Conservation (phyloP, 305 asterid genomes). For the Solanum hybrid region DNA sequence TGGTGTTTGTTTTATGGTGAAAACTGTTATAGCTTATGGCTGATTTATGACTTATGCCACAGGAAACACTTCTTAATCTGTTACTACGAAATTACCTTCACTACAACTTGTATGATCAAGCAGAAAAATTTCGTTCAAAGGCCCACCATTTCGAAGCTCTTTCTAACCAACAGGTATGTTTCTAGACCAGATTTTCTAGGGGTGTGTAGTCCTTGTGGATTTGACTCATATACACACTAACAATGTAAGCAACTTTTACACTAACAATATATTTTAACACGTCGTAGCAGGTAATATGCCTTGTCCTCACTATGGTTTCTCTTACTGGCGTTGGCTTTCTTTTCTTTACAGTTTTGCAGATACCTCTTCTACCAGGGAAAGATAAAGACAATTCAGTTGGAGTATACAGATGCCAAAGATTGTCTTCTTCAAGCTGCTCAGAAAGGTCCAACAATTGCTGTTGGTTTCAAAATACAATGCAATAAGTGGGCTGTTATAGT, state of each 20-base stretch:
- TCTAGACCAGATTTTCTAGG: not conserved
- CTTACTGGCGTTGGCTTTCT: not conserved
- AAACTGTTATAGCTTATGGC: not conserved
- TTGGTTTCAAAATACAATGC: constrained; percentile 66
- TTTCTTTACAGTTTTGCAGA: constrained; percentile 46
- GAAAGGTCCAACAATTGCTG: constrained; percentile 72
- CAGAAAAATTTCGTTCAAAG: constrained; percentile 62
- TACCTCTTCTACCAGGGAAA: constrained; percentile 81
- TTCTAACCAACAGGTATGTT: constrained; percentile 52
- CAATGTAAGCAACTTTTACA: not conserved
- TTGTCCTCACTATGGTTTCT: not conserved
- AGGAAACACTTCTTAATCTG: constrained; percentile 62
- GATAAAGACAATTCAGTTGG: constrained; percentile 72
- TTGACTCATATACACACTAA: too few relatives aligned
- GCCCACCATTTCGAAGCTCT: constrained; percentile 62
- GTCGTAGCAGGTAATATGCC: not conserved
- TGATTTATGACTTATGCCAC: constrained; percentile 6
- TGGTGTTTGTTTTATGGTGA: not conserved
- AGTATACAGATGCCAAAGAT: constrained; percentile 80
- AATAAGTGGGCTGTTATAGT: constrained; percentile 77
- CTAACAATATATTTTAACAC: not conserved
- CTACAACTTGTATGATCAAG: constrained; percentile 62
- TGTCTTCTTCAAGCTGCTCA: constrained; percentile 76
- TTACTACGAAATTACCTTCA: constrained; percentile 59
- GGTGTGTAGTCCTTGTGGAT: not conserved